Base-by-base conservation (phyloP, 2,329 filamentous ascomycete genomes). In the Chrysoporthe deuterocubensis region DNA sequence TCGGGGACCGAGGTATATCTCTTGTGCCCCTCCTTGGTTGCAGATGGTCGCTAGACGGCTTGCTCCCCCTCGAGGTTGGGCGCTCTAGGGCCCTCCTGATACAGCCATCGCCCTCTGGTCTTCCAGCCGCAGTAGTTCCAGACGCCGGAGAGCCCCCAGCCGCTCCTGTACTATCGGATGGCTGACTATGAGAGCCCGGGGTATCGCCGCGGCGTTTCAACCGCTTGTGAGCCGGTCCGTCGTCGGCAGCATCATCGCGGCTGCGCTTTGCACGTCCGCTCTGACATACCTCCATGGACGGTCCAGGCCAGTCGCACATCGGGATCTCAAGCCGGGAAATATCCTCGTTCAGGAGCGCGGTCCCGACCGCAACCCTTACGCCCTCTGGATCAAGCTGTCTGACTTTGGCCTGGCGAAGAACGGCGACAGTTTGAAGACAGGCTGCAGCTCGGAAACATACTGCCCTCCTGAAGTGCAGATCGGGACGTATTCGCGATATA, bases 381-480 rank as follows among this genome's bases (percentile, higher is more conserved):
- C 18, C 32, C 60, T 62, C 2, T 11, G 13, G 8, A 62, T 54
- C 32, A 48, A 54, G 42, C 32, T 42, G 52, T 62, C 60, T 18
- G 46, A 54, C 14, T 54, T 62, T 48, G 46, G 46, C 13, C 46
- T 42, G 3, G 34, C 46, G 3, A 54, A 62, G 46, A 18, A 13
- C 5, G 60, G 34, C 60, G 42, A n/a, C 5, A 62, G 46, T 32
- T 37, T 50, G 13, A 48, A 62, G 46, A 62, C 46, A 62, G 46
- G 34, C 5, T 66, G 43, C 58, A 37, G 40, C 57, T 54, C 58
- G n/a, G 40, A 65, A 18, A 58, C 37, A 11, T 68, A 66, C 57
- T 48, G 26, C 8, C 32, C 67, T 18, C 63, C 58, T 3, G 58
- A 66, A 43, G 26, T 63, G 50, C 16, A 18, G 4, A 9, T 14